These are phyloP conservation scores for Apiospora koreana DNA, from an alignment of 2,329 filamentous ascomycete species.

Conservation along the genomic window DNA sequence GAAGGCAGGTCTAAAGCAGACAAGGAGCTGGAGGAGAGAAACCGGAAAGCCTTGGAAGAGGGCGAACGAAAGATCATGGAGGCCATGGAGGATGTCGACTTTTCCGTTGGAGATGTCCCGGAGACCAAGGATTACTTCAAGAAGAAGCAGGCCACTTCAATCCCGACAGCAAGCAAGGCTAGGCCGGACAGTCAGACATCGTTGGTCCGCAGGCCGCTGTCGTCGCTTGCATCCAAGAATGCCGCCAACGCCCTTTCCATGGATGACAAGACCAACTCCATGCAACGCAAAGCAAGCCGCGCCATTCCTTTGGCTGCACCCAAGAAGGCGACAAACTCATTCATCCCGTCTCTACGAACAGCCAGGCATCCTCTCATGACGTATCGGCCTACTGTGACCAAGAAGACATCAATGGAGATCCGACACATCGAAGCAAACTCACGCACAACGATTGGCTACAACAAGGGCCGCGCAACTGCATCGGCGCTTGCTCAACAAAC, in stretches of 20 bases:
- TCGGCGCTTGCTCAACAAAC: constrained; percentile 45
- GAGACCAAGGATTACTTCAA: constrained; percentile 44
- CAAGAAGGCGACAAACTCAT: constrained; percentile 26
- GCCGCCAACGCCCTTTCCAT: constrained; percentile 56
- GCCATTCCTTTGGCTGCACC: constrained; percentile 21
- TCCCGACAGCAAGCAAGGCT: constrained; percentile 14
- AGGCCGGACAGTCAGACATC: constrained; percentile 12
- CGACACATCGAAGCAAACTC: constrained; percentile 68
- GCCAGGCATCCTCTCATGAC: constrained; percentile 34
- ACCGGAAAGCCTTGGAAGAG: constrained; percentile 52
- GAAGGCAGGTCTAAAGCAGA: constrained; percentile 66
- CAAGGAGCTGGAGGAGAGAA: constrained; percentile 58
- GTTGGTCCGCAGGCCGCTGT: constrained; percentile 36
- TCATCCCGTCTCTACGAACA: constrained; percentile 33
- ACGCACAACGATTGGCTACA: constrained; percentile 82
- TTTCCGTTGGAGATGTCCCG: constrained; percentile 58
- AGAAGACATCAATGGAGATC: constrained; percentile 55
- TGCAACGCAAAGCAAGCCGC: constrained; percentile 32
- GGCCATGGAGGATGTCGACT: constrained; percentile 64
- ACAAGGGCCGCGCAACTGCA: constrained; percentile 66
- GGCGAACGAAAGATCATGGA: constrained; percentile 68
- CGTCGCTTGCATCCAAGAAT: constrained; percentile 55
- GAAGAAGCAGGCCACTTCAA: constrained; percentile 29
- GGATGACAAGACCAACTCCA: constrained; percentile 32
- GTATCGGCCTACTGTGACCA: constrained; percentile 40